Evolutionary conservation across 1,139 yeast species (phyloP).

Genomic region (Scheffersomyces titani): DNA sequence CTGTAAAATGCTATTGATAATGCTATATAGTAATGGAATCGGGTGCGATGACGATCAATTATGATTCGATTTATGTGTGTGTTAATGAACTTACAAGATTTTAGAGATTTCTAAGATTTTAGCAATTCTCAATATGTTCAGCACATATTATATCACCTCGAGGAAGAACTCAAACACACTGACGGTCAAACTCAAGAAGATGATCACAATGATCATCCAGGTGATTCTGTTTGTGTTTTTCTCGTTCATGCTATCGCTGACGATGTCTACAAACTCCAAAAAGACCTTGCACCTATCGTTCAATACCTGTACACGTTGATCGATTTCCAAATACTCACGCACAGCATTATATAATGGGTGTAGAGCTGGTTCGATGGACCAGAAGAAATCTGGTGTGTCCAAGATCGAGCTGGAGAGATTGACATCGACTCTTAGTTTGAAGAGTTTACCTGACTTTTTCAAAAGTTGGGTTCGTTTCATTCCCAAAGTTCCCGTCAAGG

Average conservation of each 20-base stretch:
- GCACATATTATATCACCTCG: conserved; percentile 25
- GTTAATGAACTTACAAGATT: not conserved
- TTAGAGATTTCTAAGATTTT: not conserved
- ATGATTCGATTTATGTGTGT: not conserved
- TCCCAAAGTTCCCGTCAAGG: conserved; percentile 86
- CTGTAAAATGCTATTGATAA: not conserved
- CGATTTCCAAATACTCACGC: conserved; percentile 90
- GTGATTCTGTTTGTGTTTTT: conserved; percentile 88
- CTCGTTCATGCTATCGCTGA: conserved; percentile 93
- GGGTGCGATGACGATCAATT: not conserved
- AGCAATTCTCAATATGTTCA: not conserved
- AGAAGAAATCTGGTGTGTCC: conserved; percentile 94
- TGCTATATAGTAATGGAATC: not conserved
- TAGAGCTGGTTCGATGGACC: conserved; percentile 95
- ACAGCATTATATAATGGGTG: conserved; percentile 90
- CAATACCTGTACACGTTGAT: conserved; percentile 87
- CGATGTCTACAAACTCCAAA: conserved; percentile 87
- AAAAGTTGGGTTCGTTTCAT: conserved; percentile 75
- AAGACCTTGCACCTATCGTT: conserved; percentile 94
- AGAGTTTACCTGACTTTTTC: conserved; percentile 85
- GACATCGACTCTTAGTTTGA: conserved; percentile 89
- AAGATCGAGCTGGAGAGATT: conserved; percentile 86
- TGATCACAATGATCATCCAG: conserved; percentile 83
- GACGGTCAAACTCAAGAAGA: conserved; percentile 75
- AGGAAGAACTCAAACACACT: conserved; percentile 46